These are phyloP conservation scores for Nicotiana tomentosiformis DNA, from an alignment of 257 asterid genomes.

Conservation along the genomic window DNA sequence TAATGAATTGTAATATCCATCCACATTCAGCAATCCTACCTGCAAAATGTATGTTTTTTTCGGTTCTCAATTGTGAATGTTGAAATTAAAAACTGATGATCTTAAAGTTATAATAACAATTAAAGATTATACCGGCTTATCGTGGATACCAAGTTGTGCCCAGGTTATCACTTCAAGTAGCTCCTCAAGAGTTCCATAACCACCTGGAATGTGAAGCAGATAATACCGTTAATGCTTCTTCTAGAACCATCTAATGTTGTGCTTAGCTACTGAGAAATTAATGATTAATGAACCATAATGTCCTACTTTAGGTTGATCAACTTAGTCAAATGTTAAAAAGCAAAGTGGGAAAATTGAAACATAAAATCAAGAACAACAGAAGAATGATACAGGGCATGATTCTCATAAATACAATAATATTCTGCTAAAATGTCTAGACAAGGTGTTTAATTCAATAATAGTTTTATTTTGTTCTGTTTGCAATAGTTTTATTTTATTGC, in stretches of 20 bases:
- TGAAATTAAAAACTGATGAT: background rate
- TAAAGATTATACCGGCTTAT: slow-evolving; percentile 63
- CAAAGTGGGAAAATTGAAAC: background rate
- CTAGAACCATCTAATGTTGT: background rate
- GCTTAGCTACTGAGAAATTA: background rate
- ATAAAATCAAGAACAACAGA: background rate
- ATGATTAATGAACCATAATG: background rate
- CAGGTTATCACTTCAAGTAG: slow-evolving; percentile 94
- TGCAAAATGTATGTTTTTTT: slow-evolving; percentile 19
- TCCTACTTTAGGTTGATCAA: background rate
- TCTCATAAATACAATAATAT: background rate
- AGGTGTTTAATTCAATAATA: background rate
- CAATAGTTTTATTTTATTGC: no score
- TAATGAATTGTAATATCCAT: slow-evolving; percentile 78
- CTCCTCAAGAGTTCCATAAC: slow-evolving; percentile 98
- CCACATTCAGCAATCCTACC: slow-evolving; percentile 96
- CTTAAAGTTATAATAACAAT: background rate
- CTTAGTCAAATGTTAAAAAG: background rate
- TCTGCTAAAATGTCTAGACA: background rate
- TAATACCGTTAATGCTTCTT: background rate
- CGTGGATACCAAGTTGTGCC: slow-evolving; percentile 99
- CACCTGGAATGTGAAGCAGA: slow-evolving; percentile 44
- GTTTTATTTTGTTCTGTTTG: no score
- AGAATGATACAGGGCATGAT: background rate
- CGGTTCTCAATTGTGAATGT: background rate